Percentiles rank a stretch among this genome's conserved stretches.
phyloP scores from a whole-genome alignment of 2,329 filamentous ascomycete species.

The Talaromyces pinophilus region DNA sequence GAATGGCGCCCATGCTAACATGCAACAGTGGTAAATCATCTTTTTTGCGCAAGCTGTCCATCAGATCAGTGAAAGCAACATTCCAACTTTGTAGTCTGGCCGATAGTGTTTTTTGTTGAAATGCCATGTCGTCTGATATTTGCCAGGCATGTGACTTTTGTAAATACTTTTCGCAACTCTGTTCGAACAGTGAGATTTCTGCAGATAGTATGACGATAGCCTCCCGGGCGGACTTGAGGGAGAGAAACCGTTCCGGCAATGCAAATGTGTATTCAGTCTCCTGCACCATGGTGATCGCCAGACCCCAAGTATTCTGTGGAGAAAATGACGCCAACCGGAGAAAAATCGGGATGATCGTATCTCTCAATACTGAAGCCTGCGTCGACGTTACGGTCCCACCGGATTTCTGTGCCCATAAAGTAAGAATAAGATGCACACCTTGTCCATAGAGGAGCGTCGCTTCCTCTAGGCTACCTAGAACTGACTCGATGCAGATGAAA shows the following conservation, averaged over 20 bases:
- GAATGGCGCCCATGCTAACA: conserved; percentile 27
- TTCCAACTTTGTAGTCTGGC: conserved; percentile 30
- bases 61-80: conserved; percentile 28
- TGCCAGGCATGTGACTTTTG: conserved; percentile 13
- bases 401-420: conserved; percentile 26
- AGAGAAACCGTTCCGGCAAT: conserved; percentile 22
- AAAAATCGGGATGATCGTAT: conserved; percentile 35
- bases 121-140: conserved; percentile 26
- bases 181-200: conserved; percentile 32
- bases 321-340: conserved; percentile 32
- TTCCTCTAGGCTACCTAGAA: conserved; percentile 31
- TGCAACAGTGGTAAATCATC: conserved; percentile 25
- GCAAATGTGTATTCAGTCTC: conserved; percentile 22
- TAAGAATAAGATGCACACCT: conserved; percentile 31
- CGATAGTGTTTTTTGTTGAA: conserved; percentile 25
- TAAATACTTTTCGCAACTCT: conserved; percentile 26
- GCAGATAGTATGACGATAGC: conserved; percentile 29
- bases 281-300: conserved; percentile 23
- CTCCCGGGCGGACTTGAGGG: conserved; percentile 32
- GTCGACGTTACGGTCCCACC: conserved; percentile 22
- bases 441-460: conserved; percentile 35
- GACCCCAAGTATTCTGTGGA: conserved; percentile 15
- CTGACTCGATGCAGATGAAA: conserved; percentile 38
- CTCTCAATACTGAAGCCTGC: conserved; percentile 27
- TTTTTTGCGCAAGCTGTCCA: conserved; percentile 14